Base-by-base conservation (phyloP, 306 rosid genomes). In the Quercus cerris region DNA sequence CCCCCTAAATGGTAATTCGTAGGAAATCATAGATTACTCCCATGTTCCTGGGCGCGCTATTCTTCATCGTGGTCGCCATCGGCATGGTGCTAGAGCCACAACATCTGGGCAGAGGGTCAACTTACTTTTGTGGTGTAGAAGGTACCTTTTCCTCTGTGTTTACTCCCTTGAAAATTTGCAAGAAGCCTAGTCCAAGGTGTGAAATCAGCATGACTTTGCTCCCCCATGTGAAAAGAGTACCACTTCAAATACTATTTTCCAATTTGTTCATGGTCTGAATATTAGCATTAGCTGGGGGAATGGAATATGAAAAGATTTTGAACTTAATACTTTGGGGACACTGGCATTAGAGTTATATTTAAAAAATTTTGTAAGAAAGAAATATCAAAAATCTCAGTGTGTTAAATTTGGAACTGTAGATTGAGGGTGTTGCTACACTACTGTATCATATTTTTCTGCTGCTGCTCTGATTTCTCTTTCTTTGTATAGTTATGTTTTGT, bases 41-140 rank as follows among this genome's bases (percentile, higher is more conserved):
- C 99, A 96, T 82, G 87, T 89, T 85, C 98, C 90, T 15, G 98
- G 98, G 33, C 87, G 3, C n/a, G 98, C 97, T 23, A 84, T 96
- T 85, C 93, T 96, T 83, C 99, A 96, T 84, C 67, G 85, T 68
- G 99, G 99, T 85, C 97, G 93, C 61, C 92, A 93, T 75, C 93
- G 98, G 68, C 99, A 96, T 84, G 98, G 97, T 35, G 97, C 97
- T 74, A 88, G 93, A 86, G 92, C 98, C 64, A 93, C 98, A 83
- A 85, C 91, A 80, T 87, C 91, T 20, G 98, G 99, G 71, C 77
- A 73, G 56, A 89, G 96, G 25, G 81, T 89, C 79, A 95, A 93
- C 84, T 90, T 96, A 85, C 82, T 96, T 72, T 63, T 96, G 28
- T 93, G 99, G 99, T 96, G 99, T 85, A 85, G 97, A 93, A 93